Conservation (phyloP, 805 yeast species). For the Kodamaea laetipori region DNA sequence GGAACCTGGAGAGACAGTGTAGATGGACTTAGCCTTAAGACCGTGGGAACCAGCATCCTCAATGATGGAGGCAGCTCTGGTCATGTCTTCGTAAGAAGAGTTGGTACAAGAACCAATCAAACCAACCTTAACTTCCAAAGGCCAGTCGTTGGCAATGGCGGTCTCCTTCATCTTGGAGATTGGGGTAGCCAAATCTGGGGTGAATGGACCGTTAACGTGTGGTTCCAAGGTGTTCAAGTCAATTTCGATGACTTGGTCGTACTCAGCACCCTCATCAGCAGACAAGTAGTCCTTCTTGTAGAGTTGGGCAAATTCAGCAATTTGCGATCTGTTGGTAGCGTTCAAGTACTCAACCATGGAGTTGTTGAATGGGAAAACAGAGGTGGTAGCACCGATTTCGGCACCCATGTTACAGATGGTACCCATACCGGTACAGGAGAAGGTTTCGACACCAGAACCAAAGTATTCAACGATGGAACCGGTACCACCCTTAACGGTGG, state of each 20-base stretch:
- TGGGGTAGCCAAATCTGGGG: constrained; percentile 96
- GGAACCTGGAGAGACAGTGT: constrained; percentile 96
- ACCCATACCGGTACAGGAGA: constrained; percentile 98
- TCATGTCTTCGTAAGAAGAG: constrained; percentile 98
- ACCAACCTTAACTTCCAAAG: constrained; percentile 83
- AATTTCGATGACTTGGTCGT: constrained; percentile 90
- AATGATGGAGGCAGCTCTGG: constrained; percentile 89
- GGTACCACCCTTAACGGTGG: constrained; percentile 98
- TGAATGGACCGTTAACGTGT: constrained; percentile 95
- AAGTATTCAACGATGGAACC: constrained; percentile 95
- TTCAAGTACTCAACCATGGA: constrained; percentile 76
- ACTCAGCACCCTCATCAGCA: constrained; percentile 87
- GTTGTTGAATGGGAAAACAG: constrained; percentile 89
- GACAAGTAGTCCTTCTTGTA: constrained; percentile 62
- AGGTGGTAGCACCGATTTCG: constrained; percentile 98
- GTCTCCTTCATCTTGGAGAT: constrained; percentile 76
- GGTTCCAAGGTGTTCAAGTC: constrained; percentile 89
- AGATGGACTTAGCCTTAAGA: constrained; percentile 81
- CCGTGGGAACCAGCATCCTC: constrained; percentile 86
- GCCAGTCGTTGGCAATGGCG: constrained; percentile 80
- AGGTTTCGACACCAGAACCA: constrained; percentile 87
- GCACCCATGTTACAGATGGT: constrained; percentile 99
- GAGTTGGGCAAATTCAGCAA: constrained; percentile 77
- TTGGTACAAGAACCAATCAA: constrained; percentile 98
- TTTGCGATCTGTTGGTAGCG: constrained; percentile 81